phyloP scores from a whole-genome alignment of 257 asterid genomes.

The Henckelia pumila region DNA sequence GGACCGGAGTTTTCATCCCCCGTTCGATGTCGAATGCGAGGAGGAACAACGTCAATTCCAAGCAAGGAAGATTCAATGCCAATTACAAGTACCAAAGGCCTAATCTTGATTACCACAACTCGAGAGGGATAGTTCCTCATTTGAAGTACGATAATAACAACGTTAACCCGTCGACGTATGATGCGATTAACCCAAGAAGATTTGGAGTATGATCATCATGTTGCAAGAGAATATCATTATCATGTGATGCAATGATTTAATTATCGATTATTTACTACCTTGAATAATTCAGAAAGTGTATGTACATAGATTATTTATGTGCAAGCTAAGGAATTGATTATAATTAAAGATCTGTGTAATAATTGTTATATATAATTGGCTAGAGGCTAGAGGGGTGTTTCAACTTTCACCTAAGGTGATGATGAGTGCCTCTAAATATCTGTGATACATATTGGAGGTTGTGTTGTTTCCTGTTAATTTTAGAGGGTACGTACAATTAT shows the following conservation, averaged over 20 bases:
- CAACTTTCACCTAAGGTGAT: background rate
- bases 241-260: background rate
- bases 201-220: slow-evolving; percentile 29
- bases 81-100: slow-evolving; percentile 46
- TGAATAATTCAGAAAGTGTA: slow-evolving; percentile 18
- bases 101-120: slow-evolving; percentile 25
- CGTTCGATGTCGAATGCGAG: slow-evolving; percentile 44
- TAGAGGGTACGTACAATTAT: no score
- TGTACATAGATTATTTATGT: slow-evolving; percentile 26
- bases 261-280: background rate
- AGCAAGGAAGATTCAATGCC: slow-evolving; percentile 40
- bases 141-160: slow-evolving; percentile 19
- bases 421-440: background rate
- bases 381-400: background rate
- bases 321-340: slow-evolving; percentile 21
- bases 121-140: slow-evolving; percentile 42
- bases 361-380: background rate
- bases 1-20: slow-evolving; percentile 90
- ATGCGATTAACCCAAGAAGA: slow-evolving; percentile 45
- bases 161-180: slow-evolving; percentile 29
- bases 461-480: background rate
- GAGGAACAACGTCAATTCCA: slow-evolving; percentile 39
- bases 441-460: background rate
- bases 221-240: background rate
- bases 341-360: background rate